These are phyloP conservation scores for Moesziomyces antarcticus DNA, from an alignment of 1,284 basidiomycete genomes.

Conservation along the genomic window DNA sequence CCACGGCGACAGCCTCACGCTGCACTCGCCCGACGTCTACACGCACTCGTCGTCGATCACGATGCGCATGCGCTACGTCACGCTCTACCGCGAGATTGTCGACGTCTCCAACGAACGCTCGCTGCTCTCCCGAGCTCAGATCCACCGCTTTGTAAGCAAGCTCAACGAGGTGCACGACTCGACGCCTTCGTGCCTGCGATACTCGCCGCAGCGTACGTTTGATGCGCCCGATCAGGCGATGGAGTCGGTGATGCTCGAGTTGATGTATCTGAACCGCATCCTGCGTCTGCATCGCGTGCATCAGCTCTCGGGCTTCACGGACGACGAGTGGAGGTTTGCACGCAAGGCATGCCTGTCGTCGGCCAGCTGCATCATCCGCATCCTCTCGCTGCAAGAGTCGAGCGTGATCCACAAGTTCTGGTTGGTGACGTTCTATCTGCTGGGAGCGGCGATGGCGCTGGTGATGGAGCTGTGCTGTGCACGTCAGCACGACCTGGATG, in stretches of 20 bases:
- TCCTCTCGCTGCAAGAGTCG: slow-evolving; percentile 37
- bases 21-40: slow-evolving; percentile 42
- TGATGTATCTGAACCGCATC: slow-evolving; percentile 64
- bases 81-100: slow-evolving; percentile 47
- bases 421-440: slow-evolving; percentile 60
- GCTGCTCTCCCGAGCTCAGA: slow-evolving; percentile 28
- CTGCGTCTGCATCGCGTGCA: slow-evolving; percentile 63
- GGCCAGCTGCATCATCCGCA: slow-evolving; percentile 44
- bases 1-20: slow-evolving; percentile 43
- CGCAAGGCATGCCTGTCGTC: slow-evolving; percentile 46
- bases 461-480: slow-evolving; percentile 52
- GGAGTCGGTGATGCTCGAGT: slow-evolving; percentile 60
- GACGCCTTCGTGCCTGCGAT: slow-evolving; percentile 47
- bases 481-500: slow-evolving; percentile 32
- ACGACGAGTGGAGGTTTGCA: slow-evolving; percentile 47
- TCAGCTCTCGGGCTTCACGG: slow-evolving; percentile 54
- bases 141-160: slow-evolving; percentile 39
- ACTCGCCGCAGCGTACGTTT: slow-evolving; percentile 54
- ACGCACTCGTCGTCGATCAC: slow-evolving; percentile 45
- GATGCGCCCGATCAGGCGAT: slow-evolving; percentile 50
- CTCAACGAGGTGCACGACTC: slow-evolving; percentile 57
- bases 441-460: slow-evolving; percentile 52
- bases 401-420: slow-evolving; percentile 60
- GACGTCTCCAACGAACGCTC: slow-evolving; percentile 37
- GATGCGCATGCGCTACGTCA: slow-evolving; percentile 48